phyloP scores from a whole-genome alignment of 2,329 filamentous ascomycete genomes.

The Cladophialophora chaetospira region DNA sequence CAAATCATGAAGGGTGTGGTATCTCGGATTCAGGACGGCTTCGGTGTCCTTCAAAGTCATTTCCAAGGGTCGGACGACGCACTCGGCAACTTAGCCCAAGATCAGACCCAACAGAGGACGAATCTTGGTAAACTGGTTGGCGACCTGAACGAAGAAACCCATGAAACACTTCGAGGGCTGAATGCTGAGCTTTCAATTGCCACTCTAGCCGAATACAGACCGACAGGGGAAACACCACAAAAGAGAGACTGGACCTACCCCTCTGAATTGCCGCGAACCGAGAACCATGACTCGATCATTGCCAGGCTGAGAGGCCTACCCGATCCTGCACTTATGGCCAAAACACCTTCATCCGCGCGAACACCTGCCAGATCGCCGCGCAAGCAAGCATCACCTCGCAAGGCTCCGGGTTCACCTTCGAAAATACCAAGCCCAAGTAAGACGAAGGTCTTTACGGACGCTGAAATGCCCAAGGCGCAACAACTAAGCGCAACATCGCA shows the following conservation, averaged over 20 bases:
- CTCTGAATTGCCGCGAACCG: constrained; percentile 74
- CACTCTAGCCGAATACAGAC: constrained; percentile 73
- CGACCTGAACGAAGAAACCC: constrained; percentile 21
- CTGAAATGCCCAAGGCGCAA: constrained; percentile 40
- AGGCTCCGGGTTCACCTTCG: constrained; percentile 25
- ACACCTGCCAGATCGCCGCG: constrained; percentile 32
- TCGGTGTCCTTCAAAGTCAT: constrained; percentile 14
- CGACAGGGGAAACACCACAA: constrained; percentile 83
- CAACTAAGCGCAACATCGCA: constrained; percentile 35
- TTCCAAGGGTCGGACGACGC: constrained; percentile 12
- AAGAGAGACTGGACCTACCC: constrained; percentile 82
- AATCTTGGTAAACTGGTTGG: constrained; percentile 20
- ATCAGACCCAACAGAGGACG: constrained; percentile 11
- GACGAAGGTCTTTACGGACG: constrained; percentile 56
- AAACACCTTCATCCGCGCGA: constrained; percentile 35
- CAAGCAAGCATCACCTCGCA: constrained; percentile 31
- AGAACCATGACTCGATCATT: constrained; percentile 60
- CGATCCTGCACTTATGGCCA: constrained; percentile 28
- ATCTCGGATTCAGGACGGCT: constrained; percentile 14
- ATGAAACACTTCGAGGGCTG: constrained; percentile 46
- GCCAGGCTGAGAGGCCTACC: constrained; percentile 51
- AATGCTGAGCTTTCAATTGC: constrained; percentile 67
- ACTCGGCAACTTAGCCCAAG: constrained; percentile 14
- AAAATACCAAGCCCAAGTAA: constrained; percentile 50
- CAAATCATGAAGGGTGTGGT: constrained; percentile 68